Conservation (phyloP, 2,329 filamentous ascomycete species). For the Venturia effusa region DNA sequence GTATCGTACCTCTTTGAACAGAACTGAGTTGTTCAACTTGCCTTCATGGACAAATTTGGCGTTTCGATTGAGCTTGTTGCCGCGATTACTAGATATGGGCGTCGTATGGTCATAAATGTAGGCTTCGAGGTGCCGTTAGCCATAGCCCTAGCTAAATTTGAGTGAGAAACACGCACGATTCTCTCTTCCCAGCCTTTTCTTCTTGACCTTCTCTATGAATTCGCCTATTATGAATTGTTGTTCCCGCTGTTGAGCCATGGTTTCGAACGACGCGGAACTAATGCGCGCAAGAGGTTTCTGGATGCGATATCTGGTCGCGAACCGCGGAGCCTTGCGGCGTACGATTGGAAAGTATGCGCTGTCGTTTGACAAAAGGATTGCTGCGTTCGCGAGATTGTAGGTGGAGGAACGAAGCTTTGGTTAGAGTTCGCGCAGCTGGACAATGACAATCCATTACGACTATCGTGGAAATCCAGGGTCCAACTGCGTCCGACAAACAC, state of each 20-base stretch:
- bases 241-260: constrained; percentile 9
- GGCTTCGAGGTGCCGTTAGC: constrained; percentile 37
- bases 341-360: not conserved
- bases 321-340: not conserved
- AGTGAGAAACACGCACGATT: constrained; percentile 20
- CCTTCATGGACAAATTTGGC: constrained; percentile 62
- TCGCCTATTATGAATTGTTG: constrained; percentile 10
- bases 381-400: not conserved
- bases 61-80: constrained; percentile 67
- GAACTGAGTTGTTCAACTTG: constrained; percentile 54
- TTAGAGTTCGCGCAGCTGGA: too few species aligned
- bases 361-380: not conserved
- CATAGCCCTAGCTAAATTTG: not conserved
- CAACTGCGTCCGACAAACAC: not conserved
- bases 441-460: too few species aligned
- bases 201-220: constrained; percentile 10
- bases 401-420: not conserved
- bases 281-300: not conserved
- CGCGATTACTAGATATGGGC: constrained; percentile 59
- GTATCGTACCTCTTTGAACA: constrained; percentile 56
- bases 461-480: not conserved
- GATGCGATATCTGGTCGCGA: not conserved
- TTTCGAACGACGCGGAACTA: not conserved
- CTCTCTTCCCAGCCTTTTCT: constrained; percentile 19
- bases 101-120: constrained; percentile 69